phyloP scores from a whole-genome alignment of 495 filamentous ascomycete species.

The Penicillium canescens region DNA sequence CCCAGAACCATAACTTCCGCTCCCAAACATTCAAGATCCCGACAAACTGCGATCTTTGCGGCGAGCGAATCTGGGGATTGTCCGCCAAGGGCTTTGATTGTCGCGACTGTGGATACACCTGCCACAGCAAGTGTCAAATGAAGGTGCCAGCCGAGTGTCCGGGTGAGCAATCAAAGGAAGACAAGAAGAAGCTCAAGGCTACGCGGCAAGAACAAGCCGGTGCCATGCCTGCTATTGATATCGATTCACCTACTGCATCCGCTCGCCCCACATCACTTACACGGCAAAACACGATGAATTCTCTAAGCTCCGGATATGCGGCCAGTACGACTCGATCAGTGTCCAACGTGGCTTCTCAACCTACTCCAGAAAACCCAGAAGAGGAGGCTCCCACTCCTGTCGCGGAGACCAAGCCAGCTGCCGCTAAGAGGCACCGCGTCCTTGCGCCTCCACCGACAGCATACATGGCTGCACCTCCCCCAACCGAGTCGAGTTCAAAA shows the following conservation, averaged over 20 bases:
- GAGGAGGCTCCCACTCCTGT: constrained; percentile 34
- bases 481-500: constrained; percentile 29
- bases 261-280: constrained; percentile 56
- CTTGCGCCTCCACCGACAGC: constrained; percentile 84
- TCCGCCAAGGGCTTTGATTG: constrained; percentile 96
- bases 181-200: constrained; percentile 86
- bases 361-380: constrained; percentile 30
- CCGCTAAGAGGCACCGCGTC: constrained; percentile 63
- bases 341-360: constrained; percentile 52
- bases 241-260: constrained; percentile 37
- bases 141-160: constrained; percentile 96
- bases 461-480: constrained; percentile 67
- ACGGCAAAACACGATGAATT: constrained; percentile 90
- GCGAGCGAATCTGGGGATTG: constrained; percentile 94
- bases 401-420: constrained; percentile 38
- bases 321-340: constrained; percentile 75
- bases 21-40: constrained; percentile 98
- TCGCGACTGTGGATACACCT: constrained; percentile 94
- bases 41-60: constrained; percentile 95
- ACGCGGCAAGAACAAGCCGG: constrained; percentile 80
- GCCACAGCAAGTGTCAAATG: constrained; percentile 98
- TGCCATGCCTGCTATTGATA: constrained; percentile 41
- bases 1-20: constrained; percentile 94
- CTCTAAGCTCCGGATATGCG: constrained; percentile 85
- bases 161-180: constrained; percentile 89